Conservation (phyloP, 1,284 basidiomycete genomes). For the Chalciporus sp. region DNA sequence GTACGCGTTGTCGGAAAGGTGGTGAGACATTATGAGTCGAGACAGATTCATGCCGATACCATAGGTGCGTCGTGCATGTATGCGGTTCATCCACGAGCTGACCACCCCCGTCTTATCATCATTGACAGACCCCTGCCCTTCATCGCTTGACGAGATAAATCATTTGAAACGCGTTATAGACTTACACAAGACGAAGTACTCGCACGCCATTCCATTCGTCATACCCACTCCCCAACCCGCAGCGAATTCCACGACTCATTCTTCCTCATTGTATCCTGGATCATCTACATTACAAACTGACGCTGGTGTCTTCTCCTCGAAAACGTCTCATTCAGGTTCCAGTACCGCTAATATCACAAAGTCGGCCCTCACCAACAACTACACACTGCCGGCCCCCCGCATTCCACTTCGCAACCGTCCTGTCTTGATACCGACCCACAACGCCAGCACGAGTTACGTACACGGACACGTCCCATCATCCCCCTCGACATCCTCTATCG, state of each 20-base stretch:
- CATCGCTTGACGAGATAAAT: slow-evolving; percentile 57
- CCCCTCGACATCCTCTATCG: slow-evolving; percentile 23
- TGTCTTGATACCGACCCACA: neutral
- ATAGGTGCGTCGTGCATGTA: slow-evolving; percentile 40
- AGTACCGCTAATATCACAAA: neutral
- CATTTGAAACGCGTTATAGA: slow-evolving; percentile 58
- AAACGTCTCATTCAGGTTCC: neutral
- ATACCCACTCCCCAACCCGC: slow-evolving; percentile 38
- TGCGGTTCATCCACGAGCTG: neutral
- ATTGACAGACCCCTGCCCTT: slow-evolving; percentile 46
- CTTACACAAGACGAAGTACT: slow-evolving; percentile 58
- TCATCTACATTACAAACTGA: neutral
- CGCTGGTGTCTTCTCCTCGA: slow-evolving; percentile 13
- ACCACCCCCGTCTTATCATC: neutral
- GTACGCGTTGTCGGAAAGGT: slow-evolving; percentile 55
- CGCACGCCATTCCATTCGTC: slow-evolving; percentile 46
- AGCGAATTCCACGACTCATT: neutral
- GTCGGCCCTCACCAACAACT: neutral
- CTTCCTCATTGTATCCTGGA: slow-evolving; percentile 7
- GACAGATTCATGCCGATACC: slow-evolving; percentile 48
- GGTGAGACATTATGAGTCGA: slow-evolving; percentile 41
- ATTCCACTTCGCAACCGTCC: slow-evolving; percentile 7
- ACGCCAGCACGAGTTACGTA: neutral
- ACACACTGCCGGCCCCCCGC: slow-evolving; percentile 20
- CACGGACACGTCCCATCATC: slow-evolving; percentile 19